Evolutionary conservation across 176 grass and related monocot genomes (phyloP).

Genomic region (Bolboschoenus planiculmis): DNA sequence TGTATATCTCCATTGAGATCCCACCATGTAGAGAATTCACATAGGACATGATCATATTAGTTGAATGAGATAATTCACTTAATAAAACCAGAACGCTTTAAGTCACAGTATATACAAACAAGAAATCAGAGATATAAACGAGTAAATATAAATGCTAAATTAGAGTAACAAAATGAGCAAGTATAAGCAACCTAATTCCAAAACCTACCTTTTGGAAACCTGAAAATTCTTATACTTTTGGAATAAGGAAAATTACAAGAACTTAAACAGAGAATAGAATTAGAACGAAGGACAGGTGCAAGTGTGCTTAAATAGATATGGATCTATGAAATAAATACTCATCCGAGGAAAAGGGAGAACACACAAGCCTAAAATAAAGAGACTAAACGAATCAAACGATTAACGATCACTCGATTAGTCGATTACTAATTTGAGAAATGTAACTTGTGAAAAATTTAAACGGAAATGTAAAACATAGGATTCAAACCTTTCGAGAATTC

Average conservation of each 20-base stretch:
- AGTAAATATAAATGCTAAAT: too few species aligned
- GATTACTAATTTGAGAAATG: background rate
- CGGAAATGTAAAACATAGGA: background rate
- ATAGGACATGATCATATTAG: too few species aligned
- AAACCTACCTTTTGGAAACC: background rate
- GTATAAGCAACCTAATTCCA: background rate
- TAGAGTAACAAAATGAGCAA: background rate
- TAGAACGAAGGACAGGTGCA: background rate
- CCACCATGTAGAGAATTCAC: background rate
- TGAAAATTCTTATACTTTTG: background rate
- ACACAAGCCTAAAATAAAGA: constrained; percentile 11
- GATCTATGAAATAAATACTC: background rate
- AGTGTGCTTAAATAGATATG: constrained; percentile 4
- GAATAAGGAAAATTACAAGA: background rate
- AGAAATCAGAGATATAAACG: background rate
- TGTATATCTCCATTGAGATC: too few species aligned
- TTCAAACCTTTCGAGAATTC: constrained; percentile 13
- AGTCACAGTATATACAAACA: background rate
- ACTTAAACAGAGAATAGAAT: background rate
- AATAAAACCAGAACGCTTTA: too few species aligned
- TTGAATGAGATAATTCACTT: too few species aligned
- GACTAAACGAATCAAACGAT: background rate
- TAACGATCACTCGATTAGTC: background rate
- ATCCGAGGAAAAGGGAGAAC: constrained; percentile 6
- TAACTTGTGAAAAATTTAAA: background rate